Percentiles rank a stretch among this genome's conserved stretches.
Conservation (phyloP, 1,284 basidiomycete species). For the Inonotus obliquus region DNA sequence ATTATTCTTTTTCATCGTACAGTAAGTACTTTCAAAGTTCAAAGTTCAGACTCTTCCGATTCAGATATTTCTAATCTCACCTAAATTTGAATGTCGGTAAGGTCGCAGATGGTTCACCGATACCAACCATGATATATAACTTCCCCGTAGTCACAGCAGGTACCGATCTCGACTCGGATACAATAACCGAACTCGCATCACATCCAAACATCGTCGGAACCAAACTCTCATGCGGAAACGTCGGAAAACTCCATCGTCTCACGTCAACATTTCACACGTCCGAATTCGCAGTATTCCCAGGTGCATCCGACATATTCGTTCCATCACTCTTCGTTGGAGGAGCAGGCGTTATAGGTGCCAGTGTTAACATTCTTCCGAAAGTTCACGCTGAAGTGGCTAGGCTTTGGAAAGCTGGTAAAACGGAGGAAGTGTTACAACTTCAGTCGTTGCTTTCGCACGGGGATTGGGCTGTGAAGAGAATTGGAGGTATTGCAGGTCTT, state of each 20-base stretch:
- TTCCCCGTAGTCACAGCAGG: constrained; percentile 82
- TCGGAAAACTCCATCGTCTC: constrained; percentile 80
- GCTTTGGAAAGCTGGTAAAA: constrained; percentile 52
- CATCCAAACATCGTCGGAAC: constrained; percentile 89
- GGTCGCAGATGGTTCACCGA: constrained; percentile 78
- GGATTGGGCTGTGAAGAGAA: constrained; percentile 68
- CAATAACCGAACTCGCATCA: constrained; percentile 62
- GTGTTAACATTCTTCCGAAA: constrained; percentile 77
- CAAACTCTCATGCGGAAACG: constrained; percentile 82
- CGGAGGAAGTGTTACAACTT: constrained; percentile 62
- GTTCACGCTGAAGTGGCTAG: constrained; percentile 60
- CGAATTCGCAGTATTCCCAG: constrained; percentile 61
- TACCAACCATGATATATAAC: constrained; percentile 90
- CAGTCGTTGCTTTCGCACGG: constrained; percentile 69
- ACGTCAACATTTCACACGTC: constrained; percentile 47
- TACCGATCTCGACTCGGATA: constrained; percentile 83
- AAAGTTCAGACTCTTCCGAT: background rate
- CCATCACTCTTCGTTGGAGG: constrained; percentile 66
- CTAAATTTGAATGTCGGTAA: constrained; percentile 26
- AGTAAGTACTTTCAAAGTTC: constrained; percentile 30
- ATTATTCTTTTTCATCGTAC: constrained; percentile 62
- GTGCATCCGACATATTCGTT: constrained; percentile 61
- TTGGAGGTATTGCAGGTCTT: constrained; percentile 67
- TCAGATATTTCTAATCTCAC: background rate
- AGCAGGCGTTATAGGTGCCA: constrained; percentile 68